phyloP scores from a whole-genome alignment of 2,329 filamentous ascomycete species.

The Zymoseptoria crescenta region DNA sequence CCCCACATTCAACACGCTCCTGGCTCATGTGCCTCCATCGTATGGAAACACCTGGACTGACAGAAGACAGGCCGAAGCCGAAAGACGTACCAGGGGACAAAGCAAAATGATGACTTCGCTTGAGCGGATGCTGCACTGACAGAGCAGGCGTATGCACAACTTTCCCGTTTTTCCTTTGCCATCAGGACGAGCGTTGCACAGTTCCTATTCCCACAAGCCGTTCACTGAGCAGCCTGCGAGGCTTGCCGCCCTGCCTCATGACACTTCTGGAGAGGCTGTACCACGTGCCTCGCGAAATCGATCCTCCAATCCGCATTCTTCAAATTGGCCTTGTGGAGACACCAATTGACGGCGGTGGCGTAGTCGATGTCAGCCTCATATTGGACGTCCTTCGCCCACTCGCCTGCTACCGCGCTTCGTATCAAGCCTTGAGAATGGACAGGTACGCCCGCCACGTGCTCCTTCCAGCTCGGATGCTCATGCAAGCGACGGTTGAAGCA shows the following conservation, averaged over 20 bases:
- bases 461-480: constrained; percentile 5
- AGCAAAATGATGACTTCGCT: no score
- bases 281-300: constrained; percentile 11
- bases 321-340: constrained; percentile 6
- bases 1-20: no score
- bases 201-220: not conserved
- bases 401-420: constrained; percentile 7
- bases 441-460: not conserved
- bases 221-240: not conserved
- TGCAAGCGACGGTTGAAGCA: constrained; percentile 10
- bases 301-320: constrained; percentile 9
- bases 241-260: not conserved
- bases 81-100: no score
- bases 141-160: no score
- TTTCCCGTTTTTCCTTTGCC: no score
- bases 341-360: constrained; percentile 9
- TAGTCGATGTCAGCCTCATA: constrained; percentile 15
- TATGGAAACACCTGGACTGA: no score
- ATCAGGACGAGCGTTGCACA: not conserved
- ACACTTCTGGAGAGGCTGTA: constrained; percentile 8
- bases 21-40: no score
- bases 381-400: constrained; percentile 10
- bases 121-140: no score
- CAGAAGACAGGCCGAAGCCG: no score
- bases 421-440: constrained; percentile 4